Evolutionary conservation across 2,329 filamentous ascomycete genomes (phyloP).

Genomic region (Trichoderma semiorbis): DNA sequence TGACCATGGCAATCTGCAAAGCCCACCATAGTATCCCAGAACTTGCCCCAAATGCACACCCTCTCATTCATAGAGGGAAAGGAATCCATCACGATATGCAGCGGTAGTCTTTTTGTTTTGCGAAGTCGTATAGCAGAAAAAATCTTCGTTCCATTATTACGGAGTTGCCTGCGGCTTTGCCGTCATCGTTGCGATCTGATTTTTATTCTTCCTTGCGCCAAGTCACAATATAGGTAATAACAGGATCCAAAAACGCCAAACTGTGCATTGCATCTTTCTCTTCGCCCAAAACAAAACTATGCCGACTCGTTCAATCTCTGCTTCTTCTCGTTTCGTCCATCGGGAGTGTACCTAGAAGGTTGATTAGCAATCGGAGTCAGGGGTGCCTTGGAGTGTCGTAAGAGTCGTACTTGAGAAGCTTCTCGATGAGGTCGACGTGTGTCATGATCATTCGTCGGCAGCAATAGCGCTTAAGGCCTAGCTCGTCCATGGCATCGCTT

Average conservation of each 20-base stretch:
- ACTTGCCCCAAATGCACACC: not conserved
- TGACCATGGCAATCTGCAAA: not conserved
- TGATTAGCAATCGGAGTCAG: constrained; percentile 13
- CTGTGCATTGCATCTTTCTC: constrained; percentile 27
- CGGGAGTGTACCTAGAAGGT: constrained; percentile 53
- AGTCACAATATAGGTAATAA: constrained; percentile 21
- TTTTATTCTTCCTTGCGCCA: constrained; percentile 29
- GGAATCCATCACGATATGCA: not conserved
- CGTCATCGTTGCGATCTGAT: constrained; percentile 12
- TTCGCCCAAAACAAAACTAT: constrained; percentile 22
- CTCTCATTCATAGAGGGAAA: not conserved
- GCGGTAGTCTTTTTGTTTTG: not conserved
- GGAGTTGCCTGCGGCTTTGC: not conserved
- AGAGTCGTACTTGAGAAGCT: constrained; percentile 76
- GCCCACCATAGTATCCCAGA: not conserved
- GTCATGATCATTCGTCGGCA: constrained; percentile 99
- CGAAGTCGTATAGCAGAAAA: not conserved
- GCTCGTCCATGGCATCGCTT: constrained; percentile 93
- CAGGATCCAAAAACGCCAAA: constrained; percentile 33
- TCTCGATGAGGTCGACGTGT: constrained; percentile 97
- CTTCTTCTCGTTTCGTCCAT: constrained; percentile 62
- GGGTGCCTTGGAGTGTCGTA: not conserved
- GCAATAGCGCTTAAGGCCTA: constrained; percentile 94
- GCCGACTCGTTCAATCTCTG: constrained; percentile 37
- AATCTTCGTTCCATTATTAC: constrained; percentile 10